Evolutionary conservation across 2,329 filamentous ascomycete species (phyloP).

Genomic region (Stemphylium beticola): DNA sequence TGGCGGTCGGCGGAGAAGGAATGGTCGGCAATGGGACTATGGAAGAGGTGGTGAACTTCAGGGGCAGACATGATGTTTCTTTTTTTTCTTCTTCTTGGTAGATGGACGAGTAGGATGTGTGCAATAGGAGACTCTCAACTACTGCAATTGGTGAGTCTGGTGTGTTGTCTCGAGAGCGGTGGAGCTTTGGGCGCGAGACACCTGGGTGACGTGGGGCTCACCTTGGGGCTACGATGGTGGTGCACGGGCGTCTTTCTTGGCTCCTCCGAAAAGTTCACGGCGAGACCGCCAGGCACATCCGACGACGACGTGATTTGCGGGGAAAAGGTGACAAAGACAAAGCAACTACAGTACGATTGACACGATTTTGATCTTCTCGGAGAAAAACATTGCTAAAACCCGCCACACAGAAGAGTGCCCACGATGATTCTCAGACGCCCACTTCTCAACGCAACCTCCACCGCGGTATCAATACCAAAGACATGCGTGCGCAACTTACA

Average conservation of each 20-base stretch:
- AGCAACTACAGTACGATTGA: neutral
- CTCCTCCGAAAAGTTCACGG: constrained; percentile 42
- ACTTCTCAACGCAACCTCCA: constrained; percentile 35
- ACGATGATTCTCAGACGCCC: constrained; percentile 47
- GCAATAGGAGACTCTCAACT: constrained; percentile 99
- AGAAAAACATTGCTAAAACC: neutral
- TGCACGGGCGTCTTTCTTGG: constrained; percentile 32
- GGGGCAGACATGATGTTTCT: constrained; percentile 74
- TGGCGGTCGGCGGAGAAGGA: constrained; percentile 93
- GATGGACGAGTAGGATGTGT: neutral
- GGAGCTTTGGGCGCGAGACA: constrained; percentile 8
- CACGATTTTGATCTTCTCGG: neutral
- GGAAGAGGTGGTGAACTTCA: constrained; percentile 96
- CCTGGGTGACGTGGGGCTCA: constrained; percentile 15
- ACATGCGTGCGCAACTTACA: constrained; percentile 47
- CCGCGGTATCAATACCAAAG: constrained; percentile 34
- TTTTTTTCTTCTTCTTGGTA: neutral
- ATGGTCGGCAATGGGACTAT: constrained; percentile 94
- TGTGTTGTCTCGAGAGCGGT: neutral
- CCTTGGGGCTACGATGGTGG: constrained; percentile 5
- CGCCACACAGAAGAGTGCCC: neutral
- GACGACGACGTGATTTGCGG: constrained; percentile 7
- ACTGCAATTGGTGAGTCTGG: constrained; percentile 32
- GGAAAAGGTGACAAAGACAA: neutral
- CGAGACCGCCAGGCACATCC: constrained; percentile 9